A percentile compares a stretch with the other conserved stretches of the same genome.
These are phyloP conservation scores for Fusarium illudens DNA, from an alignment of 2,329 filamentous ascomycete genomes.

Conservation along the genomic window DNA sequence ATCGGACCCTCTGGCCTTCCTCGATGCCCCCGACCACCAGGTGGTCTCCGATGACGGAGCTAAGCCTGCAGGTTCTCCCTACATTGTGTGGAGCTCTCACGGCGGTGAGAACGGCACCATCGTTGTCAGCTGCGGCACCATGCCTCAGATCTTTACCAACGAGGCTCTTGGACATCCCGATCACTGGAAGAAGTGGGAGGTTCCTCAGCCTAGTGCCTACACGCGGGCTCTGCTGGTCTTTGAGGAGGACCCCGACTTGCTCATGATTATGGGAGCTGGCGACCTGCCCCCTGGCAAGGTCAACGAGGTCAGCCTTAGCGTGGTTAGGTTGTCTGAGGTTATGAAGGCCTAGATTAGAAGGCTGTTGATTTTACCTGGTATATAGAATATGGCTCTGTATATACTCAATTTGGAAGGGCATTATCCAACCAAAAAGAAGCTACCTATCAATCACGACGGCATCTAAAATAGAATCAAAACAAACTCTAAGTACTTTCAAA, in stretches of 20 bases:
- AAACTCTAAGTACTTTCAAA: no score
- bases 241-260: conserved; percentile 44
- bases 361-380: neutral
- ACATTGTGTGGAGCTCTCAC: conserved; percentile 54
- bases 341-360: conserved; percentile 31
- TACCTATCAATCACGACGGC: no score
- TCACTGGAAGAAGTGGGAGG: conserved; percentile 49
- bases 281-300: conserved; percentile 57
- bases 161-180: conserved; percentile 49
- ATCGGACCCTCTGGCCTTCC: conserved; percentile 50
- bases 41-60: conserved; percentile 47
- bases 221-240: conserved; percentile 50
- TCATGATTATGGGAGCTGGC: conserved; percentile 56
- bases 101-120: conserved; percentile 58
- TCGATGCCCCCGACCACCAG: conserved; percentile 43
- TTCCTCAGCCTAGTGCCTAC: conserved; percentile 50
- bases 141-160: conserved; percentile 54
- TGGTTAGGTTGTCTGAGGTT: conserved; percentile 44
- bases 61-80: conserved; percentile 52
- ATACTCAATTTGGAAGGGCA: neutral
- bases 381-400: neutral
- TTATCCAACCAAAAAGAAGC: neutral
- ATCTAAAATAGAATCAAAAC: no score
- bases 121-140: conserved; percentile 51
- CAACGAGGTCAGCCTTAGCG: conserved; percentile 53